Evolutionary conservation across 352 stramenopile genomes (phyloP).

Genomic region (Nannochloropsis limnetica): DNA sequence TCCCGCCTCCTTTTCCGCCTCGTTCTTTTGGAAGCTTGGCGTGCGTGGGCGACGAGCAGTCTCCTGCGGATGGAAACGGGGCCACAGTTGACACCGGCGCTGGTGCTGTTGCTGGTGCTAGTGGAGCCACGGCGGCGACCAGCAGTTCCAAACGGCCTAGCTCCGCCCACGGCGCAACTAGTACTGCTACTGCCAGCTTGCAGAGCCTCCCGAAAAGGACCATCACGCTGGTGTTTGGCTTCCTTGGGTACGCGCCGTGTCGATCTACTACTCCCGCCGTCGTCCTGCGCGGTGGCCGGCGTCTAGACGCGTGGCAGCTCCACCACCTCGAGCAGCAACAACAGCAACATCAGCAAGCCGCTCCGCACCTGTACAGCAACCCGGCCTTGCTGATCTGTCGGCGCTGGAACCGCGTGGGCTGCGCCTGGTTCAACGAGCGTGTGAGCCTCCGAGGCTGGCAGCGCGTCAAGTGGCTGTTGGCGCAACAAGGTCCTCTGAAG

Average conservation of each 20-base stretch:
- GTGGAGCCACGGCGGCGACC: background rate
- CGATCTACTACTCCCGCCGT: background rate
- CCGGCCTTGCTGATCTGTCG: background rate
- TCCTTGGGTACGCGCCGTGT: background rate
- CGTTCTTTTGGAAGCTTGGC: background rate
- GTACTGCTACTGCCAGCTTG: background rate
- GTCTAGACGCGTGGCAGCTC: background rate
- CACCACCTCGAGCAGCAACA: background rate
- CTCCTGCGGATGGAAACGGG: background rate
- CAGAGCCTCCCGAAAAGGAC: background rate
- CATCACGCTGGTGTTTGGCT: background rate
- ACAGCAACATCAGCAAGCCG: background rate
- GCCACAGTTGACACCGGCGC: background rate
- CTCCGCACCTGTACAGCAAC: conserved; percentile 11
- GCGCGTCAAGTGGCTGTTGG: conserved; percentile 16
- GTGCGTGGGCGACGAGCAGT: background rate
- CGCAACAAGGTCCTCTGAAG: conserved; percentile 12
- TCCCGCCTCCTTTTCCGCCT: background rate
- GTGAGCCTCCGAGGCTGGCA: background rate
- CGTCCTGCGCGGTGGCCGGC: background rate
- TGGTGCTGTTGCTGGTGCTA: background rate
- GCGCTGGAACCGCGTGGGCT: background rate
- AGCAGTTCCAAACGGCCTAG: background rate
- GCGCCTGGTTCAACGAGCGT: conserved; percentile 15
- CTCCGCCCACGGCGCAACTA: background rate